These are phyloP conservation scores for Phytophthora citricola DNA, from an alignment of 352 stramenopile species.

Conservation along the genomic window DNA sequence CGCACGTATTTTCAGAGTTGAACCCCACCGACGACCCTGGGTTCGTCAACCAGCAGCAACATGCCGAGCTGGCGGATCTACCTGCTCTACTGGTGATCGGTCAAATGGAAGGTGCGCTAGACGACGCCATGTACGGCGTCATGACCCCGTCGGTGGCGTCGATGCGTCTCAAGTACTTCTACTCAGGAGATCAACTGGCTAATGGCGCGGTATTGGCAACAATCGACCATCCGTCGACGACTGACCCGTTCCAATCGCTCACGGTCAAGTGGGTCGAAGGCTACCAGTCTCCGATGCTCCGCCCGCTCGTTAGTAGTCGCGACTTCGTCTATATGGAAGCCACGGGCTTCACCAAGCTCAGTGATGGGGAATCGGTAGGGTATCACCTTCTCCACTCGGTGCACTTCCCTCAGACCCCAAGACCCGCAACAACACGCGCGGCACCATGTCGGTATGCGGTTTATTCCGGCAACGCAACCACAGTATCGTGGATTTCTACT, in stretches of 20 bases:
- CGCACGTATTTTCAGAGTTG: conserved; percentile 38
- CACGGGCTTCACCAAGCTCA: conserved; percentile 37
- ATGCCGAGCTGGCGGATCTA: conserved; percentile 21
- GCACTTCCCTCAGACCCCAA: conserved; percentile 52
- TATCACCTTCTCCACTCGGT: conserved; percentile 75
- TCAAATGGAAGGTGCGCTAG: conserved; percentile 40
- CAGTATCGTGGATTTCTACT: conserved; percentile 59
- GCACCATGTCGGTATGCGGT: conserved; percentile 58
- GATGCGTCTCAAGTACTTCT: conserved; percentile 57
- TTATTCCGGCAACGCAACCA: conserved; percentile 60
- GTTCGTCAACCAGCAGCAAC: conserved; percentile 19
- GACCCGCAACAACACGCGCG: conserved; percentile 49
- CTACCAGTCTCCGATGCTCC: conserved; percentile 32
- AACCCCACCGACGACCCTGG: conserved; percentile 7
- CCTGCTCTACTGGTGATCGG: conserved; percentile 33
- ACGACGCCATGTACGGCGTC: conserved; percentile 52
- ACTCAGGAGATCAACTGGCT: conserved; percentile 38
- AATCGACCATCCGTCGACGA: conserved; percentile 41
- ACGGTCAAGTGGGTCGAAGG: conserved; percentile 57
- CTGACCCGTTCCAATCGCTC: conserved; percentile 54
- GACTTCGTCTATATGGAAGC: conserved; percentile 39
- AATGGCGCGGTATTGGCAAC: conserved; percentile 47
- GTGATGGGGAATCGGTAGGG: conserved; percentile 54
- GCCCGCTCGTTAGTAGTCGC: conserved; percentile 39
- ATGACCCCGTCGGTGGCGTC: conserved; percentile 37